Base-by-base conservation (phyloP, 768 basidiomycete genomes). In the Boletus barrowsii region DNA sequence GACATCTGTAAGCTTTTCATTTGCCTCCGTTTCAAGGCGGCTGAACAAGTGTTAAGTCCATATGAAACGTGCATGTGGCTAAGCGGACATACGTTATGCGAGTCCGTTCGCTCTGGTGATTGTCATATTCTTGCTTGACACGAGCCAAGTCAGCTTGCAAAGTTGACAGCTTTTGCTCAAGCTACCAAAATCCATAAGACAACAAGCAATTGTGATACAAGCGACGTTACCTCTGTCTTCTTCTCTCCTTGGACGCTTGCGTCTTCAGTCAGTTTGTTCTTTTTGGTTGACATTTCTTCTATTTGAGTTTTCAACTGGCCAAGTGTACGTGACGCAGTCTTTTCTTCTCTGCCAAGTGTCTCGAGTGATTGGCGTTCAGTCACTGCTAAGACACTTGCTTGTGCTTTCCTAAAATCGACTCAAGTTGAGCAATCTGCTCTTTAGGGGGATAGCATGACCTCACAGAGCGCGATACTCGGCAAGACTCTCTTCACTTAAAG, bases 351-450 rank as follows among this genome's bases (percentile, higher is more conserved):
- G 14, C 78, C 78, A 8, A 95, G 79, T 1, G 83, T 81, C 56
- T 95, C 91, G 1, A 97, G 79, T 6, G 84, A 77, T 63, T 97
- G 93, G 1, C 97, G 87, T 70, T 98, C 94, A 30, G 86, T 82
- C 1, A 93, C 84, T 1, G 92, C 93, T 33, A 88, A 81, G 3
- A 88, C 72, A 58, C 85, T 90, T 15, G 94, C 88, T 8, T 79
- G 74, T 0, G 86, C 83, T 74, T 96, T 94, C 37, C 94, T 96
- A 57, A 35, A 24, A 47, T 30, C 8, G 37, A 40, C 1, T 42
- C 36, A 14, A 40, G 43, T 9, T 69, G 43, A 66, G 32, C 33
- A 22, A 41, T 14, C 4, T 10, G 17, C 13, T 14, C 18, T n/a
- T 37, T 9, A 47, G 29, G 22, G 3, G 35, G 10, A 47, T 14